Base-by-base conservation (phyloP, 345 rosid species). In the Dimocarpus longan region DNA sequence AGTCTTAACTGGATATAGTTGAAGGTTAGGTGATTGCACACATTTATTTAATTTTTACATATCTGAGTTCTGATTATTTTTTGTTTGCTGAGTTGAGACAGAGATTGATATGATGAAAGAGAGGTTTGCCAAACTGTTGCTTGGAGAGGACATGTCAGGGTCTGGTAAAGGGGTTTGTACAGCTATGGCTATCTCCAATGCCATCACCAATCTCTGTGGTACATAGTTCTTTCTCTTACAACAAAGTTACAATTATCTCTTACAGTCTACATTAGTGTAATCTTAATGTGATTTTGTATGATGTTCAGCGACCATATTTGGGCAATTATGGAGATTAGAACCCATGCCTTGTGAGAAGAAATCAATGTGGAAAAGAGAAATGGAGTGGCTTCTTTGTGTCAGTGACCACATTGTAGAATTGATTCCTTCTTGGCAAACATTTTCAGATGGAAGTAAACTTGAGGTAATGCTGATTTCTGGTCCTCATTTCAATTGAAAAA, bases 71-170 rank as follows among this genome's bases (percentile, higher is more conserved):
- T 63, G 44, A 32, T 21, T 50, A 48, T 26, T 16, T 56, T 56
- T 42, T 3, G 4, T 48, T 5, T 28, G 66, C 21, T 56, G 65
- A 43, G 57, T 80, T 76, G 66, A 64, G 37, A 18, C 59, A 96
- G 99, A 91, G 78, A 81, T 85, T 71, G 93, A 96, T 28, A 87
- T 91, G 97, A 96, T 96, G 97, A 96, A 91, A 89, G 99, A 96
- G 88, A 93, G 95, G 76, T 94, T 93, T 85, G 88, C 98, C 16
- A 96, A 96, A 77, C 80, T 96, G 86, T 78, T 96, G 79, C 99
- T 96, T 71, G 99, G 99, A 8, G 99, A 96, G 78, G 99, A 96
- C 79, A 94, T 96, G 98, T 96, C 98, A 70, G 99, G 99, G 15
- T 91, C 93, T 46, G 99, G 99, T 10, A 91, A 91, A 84, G 99